phyloP scores from a whole-genome alignment of 2,329 filamentous ascomycete species.

The Falciphora oryzae region DNA sequence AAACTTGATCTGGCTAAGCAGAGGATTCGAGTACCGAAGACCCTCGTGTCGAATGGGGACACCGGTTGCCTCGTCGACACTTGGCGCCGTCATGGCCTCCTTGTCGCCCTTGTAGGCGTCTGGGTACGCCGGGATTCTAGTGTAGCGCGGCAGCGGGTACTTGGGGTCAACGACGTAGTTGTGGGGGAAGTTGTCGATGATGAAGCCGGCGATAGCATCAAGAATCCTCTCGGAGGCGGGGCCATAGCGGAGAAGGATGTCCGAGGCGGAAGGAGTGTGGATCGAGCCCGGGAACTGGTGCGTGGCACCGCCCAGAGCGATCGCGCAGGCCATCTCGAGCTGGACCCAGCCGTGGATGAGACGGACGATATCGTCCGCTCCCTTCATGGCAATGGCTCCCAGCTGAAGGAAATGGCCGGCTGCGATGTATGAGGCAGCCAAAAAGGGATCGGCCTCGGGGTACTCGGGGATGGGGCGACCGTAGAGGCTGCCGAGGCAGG shows the following conservation, averaged over 20 bases:
- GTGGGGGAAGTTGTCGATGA: conserved; percentile 50
- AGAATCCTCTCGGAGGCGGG: conserved; percentile 50
- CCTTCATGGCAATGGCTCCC: neutral
- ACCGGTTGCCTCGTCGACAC: too few species aligned
- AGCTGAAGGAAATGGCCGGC: conserved; percentile 4
- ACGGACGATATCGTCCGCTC: conserved; percentile 11
- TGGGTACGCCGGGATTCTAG: conserved; percentile 32
- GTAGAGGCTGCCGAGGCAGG: conserved; percentile 18
- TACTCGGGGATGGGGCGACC: conserved; percentile 13
- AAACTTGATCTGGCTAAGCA: conserved; percentile 51
- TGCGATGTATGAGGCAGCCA: conserved; percentile 4
- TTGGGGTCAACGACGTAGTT: conserved; percentile 53
- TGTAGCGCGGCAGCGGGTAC: conserved; percentile 30
- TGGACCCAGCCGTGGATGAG: conserved; percentile 15
- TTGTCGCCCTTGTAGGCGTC: neutral
- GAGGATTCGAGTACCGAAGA: conserved; percentile 2
- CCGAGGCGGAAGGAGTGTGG: conserved; percentile 21
- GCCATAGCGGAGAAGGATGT: conserved; percentile 44
- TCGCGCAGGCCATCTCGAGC: conserved; percentile 16
- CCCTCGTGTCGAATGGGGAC: too few species aligned
- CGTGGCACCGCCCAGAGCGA: conserved; percentile 22
- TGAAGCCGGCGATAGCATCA: conserved; percentile 49
- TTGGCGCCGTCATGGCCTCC: too few species aligned
- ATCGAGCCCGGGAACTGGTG: conserved; percentile 14
- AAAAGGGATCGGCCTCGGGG: neutral